Evolutionary conservation across 352 stramenopile genomes (phyloP), one percentile per base, ranked within the genome.

Genomic region (Phytophthora sojae): DNA sequence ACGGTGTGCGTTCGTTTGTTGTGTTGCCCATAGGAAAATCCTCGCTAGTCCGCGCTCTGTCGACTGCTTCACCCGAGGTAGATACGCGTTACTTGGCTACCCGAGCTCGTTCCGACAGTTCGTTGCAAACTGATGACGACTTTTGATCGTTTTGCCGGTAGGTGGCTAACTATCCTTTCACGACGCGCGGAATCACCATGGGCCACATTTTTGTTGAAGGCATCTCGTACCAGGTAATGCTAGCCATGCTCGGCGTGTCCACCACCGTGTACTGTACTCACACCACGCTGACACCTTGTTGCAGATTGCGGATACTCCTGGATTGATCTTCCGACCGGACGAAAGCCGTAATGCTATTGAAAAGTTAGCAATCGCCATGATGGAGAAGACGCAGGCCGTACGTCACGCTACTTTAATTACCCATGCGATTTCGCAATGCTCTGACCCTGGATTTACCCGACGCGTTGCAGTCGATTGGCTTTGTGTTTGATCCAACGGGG

Each of bases 111-210:
- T 3, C 45, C 19, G 44, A 25, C 44, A 2, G 23, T 4, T 51
- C n/a, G 6, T 39, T 56, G 47, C 42, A 23, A 42, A 52, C 42
- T 37, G 35, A 25, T 64, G 30, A 61, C 25, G 57, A 45, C 37
- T 61, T 52, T 26, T 56, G 25, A 50, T 15, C n/a, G 15, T 25
- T 61, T 1, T 61, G 11, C 67, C 9, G 60, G 1, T 50, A 96
- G 88, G 85, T 96, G 42, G 88, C 89, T 11, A 96, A 96, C 59
- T 96, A 96, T 32, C 89, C 89, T 35, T 96, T 96, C 67, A 96
- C 89, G 30, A 96, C 89, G 14, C 83, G 89, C 19, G 89, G 88
- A 37, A 95, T 96, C 56, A 95, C 89, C 7, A 95, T 96, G 83
- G 89, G 89, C 3, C 89, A 96, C 60, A 90, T 96, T 60, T 96